These are phyloP conservation scores for Beauveria asiatica DNA, from an alignment of 2,329 filamentous ascomycete genomes.

Conservation along the genomic window DNA sequence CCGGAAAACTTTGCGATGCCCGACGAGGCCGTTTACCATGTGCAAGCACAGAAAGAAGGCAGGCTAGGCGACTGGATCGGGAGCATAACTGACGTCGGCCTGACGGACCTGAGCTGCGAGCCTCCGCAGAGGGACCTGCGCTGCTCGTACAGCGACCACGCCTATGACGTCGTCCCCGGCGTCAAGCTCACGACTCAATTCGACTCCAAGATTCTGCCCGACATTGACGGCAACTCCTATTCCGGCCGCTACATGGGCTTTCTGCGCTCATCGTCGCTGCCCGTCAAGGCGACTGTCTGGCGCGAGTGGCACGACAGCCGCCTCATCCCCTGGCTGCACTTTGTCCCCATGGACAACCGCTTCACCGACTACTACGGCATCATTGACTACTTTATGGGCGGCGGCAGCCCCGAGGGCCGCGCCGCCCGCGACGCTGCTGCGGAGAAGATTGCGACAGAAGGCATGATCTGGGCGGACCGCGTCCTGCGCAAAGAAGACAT, in stretches of 20 bases:
- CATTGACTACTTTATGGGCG: constrained; percentile 61
- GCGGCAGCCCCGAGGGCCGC: constrained; percentile 42
- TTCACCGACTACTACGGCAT: constrained; percentile 65
- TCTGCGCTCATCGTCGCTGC: constrained; percentile 58
- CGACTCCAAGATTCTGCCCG: constrained; percentile 59
- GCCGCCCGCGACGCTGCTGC: constrained; percentile 48
- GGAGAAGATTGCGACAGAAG: constrained; percentile 54
- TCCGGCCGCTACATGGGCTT: constrained; percentile 63
- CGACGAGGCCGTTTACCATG: constrained; percentile 31
- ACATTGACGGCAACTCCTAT: constrained; percentile 69
- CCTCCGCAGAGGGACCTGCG: constrained; percentile 25
- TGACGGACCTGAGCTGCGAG: constrained; percentile 47
- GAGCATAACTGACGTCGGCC: constrained; percentile 41
- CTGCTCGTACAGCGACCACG: constrained; percentile 41
- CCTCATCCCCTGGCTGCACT: constrained; percentile 70
- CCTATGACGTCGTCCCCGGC: constrained; percentile 33
- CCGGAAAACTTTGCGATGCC: constrained; percentile 49
- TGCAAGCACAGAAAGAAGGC: constrained; percentile 36
- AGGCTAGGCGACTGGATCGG: constrained; percentile 42
- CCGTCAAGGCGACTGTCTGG: constrained; percentile 71
- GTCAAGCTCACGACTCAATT: constrained; percentile 46
- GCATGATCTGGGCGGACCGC: constrained; percentile 59
- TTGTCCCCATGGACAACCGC: constrained; percentile 69
- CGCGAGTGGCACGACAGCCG: constrained; percentile 74
- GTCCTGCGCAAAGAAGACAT: constrained; percentile 65